Percentiles rank a stretch among this genome's conserved stretches.
Conservation (phyloP, 2,329 filamentous ascomycete species). For the Ceratocystis colombiana region DNA sequence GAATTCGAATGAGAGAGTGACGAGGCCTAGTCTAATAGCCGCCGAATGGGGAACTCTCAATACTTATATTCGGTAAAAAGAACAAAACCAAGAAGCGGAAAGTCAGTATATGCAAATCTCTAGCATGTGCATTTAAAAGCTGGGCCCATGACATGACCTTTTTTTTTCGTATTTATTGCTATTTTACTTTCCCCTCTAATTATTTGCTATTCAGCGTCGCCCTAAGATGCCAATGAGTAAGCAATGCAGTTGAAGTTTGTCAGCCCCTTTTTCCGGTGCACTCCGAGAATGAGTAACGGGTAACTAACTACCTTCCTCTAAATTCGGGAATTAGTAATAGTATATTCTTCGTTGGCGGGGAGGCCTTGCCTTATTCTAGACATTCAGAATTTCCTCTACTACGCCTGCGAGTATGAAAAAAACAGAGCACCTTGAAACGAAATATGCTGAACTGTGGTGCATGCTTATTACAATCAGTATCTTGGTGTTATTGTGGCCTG, state of each 20-base stretch:
- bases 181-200: not conserved
- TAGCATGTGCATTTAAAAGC: too few species aligned
- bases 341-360: not conserved
- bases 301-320: not conserved
- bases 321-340: not conserved
- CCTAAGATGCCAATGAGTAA: not conserved
- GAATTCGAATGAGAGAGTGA: not conserved
- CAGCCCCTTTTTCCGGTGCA: not conserved
- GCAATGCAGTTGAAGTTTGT: not conserved
- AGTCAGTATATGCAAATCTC: constrained; percentile 1
- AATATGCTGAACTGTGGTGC: too few species aligned
- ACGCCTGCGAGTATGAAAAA: too few species aligned
- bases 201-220: not conserved
- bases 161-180: not conserved
- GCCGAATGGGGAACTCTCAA: not conserved
- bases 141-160: too few species aligned
- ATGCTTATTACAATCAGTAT: too few species aligned
- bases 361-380: not conserved
- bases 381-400: not conserved
- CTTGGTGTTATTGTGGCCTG: too few species aligned
- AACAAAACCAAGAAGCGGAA: constrained; percentile 1
- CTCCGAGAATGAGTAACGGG: not conserved
- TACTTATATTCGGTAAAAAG: not conserved
- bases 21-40: not conserved
- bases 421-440: too few species aligned